Base-by-base conservation (phyloP, 371 early-diverging fungal genomes). In the Blakeslea trispora region DNA sequence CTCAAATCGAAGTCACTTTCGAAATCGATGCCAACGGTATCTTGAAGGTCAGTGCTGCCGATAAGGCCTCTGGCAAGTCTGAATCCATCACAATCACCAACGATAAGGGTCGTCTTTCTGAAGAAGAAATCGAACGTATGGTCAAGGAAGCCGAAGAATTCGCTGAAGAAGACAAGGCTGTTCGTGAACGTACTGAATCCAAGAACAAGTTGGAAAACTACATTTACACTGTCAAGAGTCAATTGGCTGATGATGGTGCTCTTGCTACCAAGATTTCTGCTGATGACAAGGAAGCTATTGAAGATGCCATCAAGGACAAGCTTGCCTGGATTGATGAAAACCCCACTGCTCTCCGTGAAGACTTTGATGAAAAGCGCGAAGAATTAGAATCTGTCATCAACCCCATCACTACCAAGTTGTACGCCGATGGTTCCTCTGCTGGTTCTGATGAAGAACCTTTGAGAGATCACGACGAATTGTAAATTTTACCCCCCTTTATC, bases 1-100 rank as follows among this genome's bases (percentile, higher is more conserved):
- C 99, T 69, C 81, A 91, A 79, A 78, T 91, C 45, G 89, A 89
- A 71, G 97, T 99, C 53, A 91, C 94, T 41, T 99, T 99, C 69
- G 97, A 98, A 81, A 89, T 97, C 65, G 98, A 99, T 77, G 95
- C 96, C 67, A 95, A 99, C 76, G 98, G 99, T 79, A 97, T 98
- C 71, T 91, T 95, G 66, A 96, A 93, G 81, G 97, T 99, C 64
- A 78, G 88, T 56, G 99, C 99, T 66, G 88, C 91, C 70, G 99
- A 99, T 82, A 90, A 91, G 85, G 91, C 91, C 61, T 96, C 98
- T 72, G 92, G 94, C 70, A 90, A 89, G 73, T 90, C 91, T 72
- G 94, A 94, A 76, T 89, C 91, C 72, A 92, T 96, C 74, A 88
- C 93, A 64, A 92, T 99, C 71, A 90, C 93, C 67, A 97, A 97